Evolutionary conservation across 306 rosid genomes (phyloP), one percentile per base, ranked within the genome.

Genomic region (Geum urbanum): DNA sequence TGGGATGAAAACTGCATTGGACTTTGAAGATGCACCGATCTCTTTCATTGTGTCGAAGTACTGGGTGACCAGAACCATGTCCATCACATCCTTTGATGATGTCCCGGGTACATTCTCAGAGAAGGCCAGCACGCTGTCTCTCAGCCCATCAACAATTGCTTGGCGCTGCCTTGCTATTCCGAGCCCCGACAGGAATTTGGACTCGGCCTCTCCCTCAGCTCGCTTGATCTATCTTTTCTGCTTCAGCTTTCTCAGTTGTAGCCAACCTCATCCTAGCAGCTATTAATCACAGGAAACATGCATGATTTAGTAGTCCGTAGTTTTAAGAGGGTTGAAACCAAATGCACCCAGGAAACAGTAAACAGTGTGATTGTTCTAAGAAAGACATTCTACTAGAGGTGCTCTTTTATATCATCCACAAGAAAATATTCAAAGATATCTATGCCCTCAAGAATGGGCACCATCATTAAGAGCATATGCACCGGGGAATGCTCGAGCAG

Each of bases 111-210:
- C 87, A 11, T 84, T 84, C 46, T 61, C 70, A 55, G 85, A 81
- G 75, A 84, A 84, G 53, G 88, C 88, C 10, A 84, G 78, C 67
- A 84, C 86, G 11, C 88, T 84, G 76, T 84, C 86, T 74, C 88
- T 78, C 74, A 84, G 72, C 69, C 88, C 88, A 4, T 84, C 86
- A 3, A 84, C 88, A 67, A 84, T 84, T 48, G 88, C 88, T 67
- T 81, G 88, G 66, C 86, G 85, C 78, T 84, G 88, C 65, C 88
- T 76, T 44, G 88, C 86, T 74, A 84, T 76, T 1, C 88, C 88
- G 12, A 84, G 78, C 68, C 88, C 84, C 0, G 82, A 71, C 67
- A 84, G 84, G 53, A 81, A 84, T 43, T 84, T 84, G 69, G 88
- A 76, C 66, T 84, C 86, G 0, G 88, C 88, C 2, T 81, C 88